Base-by-base conservation (phyloP, 805 yeast genomes). In the Cyberlindnera euphorbiiphila region DNA sequence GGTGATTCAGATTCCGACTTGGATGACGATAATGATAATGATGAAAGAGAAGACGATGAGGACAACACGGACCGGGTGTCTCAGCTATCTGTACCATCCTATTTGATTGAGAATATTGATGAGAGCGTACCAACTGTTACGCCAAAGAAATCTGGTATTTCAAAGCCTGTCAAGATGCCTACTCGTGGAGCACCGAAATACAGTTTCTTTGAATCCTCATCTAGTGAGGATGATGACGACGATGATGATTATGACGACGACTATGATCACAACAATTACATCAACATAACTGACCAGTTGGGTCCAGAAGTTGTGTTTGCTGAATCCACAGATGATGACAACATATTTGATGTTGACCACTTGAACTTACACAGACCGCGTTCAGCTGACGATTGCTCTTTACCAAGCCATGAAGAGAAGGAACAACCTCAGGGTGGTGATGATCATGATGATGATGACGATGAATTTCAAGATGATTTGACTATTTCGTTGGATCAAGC, bases 391-490 rank as follows among this genome's bases (percentile, higher is more conserved):
- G 25, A 35, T 25, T 9, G 9, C 21, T 21, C 9, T 16, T 9
- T 4, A 16, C 21, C 50, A 45, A n/a, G n/a, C n/a, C n/a, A n/a
- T n/a, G n/a, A n/a, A n/a, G n/a, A n/a, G n/a, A n/a, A n/a, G n/a
- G n/a, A n/a, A n/a, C n/a, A n/a, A n/a, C n/a, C n/a, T n/a, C n/a
- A n/a, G n/a, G n/a, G n/a, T n/a, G n/a, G n/a, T 30, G 70, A 61
- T 22, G 72, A 66, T 14, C 64, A 56, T 23, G 73, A 65, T 32
- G 32, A 23, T 11, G 41, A 25, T 18, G 32, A 25, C 1, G 33
- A 24, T 9, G 28, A 22, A 3, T 29, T 28, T 6, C 47, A 38
- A 6, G 46, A 26, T 7, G 45, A 43, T 7, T 21, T 39, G 25
- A 37, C 33, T 13, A 28, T 45, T 6, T 34, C 45, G 14, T 33